A percentile compares a stretch with the other conserved stretches of the same genome.
These are phyloP conservation scores for Dovyalis caffra DNA, from an alignment of 345 rosid genomes.

Conservation along the genomic window DNA sequence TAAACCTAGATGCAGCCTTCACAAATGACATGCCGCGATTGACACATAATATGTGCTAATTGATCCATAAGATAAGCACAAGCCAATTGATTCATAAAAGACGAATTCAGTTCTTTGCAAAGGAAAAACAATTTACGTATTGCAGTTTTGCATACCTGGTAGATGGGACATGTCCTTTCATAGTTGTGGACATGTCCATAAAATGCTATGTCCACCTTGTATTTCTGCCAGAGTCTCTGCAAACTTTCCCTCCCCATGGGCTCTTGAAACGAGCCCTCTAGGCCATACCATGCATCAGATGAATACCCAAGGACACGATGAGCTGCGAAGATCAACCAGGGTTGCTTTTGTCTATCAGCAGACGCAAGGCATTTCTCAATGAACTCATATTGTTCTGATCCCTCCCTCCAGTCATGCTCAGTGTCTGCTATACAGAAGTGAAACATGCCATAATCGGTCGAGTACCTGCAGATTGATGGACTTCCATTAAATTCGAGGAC, in stretches of 20 bases:
- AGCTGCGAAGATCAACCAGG: slow-evolving; percentile 75
- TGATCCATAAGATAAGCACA: too few species aligned
- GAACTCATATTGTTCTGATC: slow-evolving; percentile 61
- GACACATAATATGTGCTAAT: too few species aligned
- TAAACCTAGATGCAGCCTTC: neutral
- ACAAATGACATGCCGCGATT: too few species aligned
- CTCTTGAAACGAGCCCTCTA: slow-evolving; percentile 23
- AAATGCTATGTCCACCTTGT: slow-evolving; percentile 79
- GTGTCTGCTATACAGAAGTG: slow-evolving; percentile 73
- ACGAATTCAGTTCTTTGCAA: too few species aligned
- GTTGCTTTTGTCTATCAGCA: slow-evolving; percentile 66
- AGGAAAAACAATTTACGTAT: too few species aligned
- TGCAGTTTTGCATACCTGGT: too few species aligned
- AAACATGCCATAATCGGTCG: slow-evolving; percentile 77
- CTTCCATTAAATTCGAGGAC: too few species aligned
- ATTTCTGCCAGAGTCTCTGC: slow-evolving; percentile 83
- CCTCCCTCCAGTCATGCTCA: slow-evolving; percentile 88
- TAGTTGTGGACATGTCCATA: slow-evolving; percentile 87
- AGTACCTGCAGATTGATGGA: slow-evolving; percentile 45
- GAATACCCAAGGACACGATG: slow-evolving; percentile 84
- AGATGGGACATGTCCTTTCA: slow-evolving; percentile 74
- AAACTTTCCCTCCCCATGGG: slow-evolving; percentile 54
- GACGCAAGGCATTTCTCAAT: slow-evolving; percentile 69
- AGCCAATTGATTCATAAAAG: too few species aligned
- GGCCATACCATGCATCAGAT: slow-evolving; percentile 50